Evolutionary conservation across 768 basidiomycete species (phyloP).

Genomic region (Phanerochaete carnosa): DNA sequence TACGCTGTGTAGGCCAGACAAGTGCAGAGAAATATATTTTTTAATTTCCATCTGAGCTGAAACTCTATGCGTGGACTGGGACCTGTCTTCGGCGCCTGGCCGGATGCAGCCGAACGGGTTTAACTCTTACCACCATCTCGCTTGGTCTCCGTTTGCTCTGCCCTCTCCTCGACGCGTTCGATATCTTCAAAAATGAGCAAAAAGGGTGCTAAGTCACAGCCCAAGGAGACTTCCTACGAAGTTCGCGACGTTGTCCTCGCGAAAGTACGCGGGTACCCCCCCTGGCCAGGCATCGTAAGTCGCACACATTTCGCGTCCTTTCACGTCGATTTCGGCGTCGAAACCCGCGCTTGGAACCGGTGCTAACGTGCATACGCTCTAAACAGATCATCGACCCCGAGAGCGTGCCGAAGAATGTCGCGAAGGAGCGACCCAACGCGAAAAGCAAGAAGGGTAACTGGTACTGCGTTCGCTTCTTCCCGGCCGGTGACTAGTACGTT

Average conservation of each 20-base stretch:
- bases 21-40: neutral
- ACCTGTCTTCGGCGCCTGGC: constrained; percentile 8
- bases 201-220: constrained; percentile 44
- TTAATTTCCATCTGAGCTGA: constrained; percentile 14
- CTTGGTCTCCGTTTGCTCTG: constrained; percentile 4
- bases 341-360: neutral
- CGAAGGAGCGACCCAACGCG: constrained; percentile 60
- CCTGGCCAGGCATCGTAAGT: constrained; percentile 94
- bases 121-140: constrained; percentile 13
- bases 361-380: constrained; percentile 7
- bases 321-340: neutral
- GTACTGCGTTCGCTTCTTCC: constrained; percentile 87
- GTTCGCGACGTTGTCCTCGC: constrained; percentile 85
- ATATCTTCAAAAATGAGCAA: constrained; percentile 38
- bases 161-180: constrained; percentile 9
- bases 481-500: constrained; percentile 89
- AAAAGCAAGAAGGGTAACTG: constrained; percentile 65
- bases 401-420: constrained; percentile 55
- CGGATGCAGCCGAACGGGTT: constrained; percentile 14
- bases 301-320: constrained; percentile 6
- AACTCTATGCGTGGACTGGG: constrained; percentile 16
- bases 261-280: constrained; percentile 90
- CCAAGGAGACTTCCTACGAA: constrained; percentile 42
- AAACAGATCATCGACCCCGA: constrained; percentile 78
- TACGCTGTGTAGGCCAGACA: neutral